Evolutionary conservation across 2,329 filamentous ascomycete species (phyloP).

Genomic region (Tolypocladium amazonense): DNA sequence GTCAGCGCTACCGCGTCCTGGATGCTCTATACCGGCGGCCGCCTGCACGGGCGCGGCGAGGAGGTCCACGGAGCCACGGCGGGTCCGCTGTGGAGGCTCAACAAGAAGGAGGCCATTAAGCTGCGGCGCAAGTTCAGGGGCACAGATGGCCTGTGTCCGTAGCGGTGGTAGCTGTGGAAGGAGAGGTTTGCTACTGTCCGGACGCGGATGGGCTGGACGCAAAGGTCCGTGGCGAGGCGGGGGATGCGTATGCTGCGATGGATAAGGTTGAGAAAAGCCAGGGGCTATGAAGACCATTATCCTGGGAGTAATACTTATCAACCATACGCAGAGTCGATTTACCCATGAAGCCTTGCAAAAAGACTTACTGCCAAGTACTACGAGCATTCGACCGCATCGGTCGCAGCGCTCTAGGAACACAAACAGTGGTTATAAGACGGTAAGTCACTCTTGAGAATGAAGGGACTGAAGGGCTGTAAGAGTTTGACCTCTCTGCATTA

Average conservation of each 20-base stretch:
- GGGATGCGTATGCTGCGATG: background rate
- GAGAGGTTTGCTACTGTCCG: slow-evolving; percentile 6
- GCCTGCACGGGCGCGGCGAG: slow-evolving; percentile 7
- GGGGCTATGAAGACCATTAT: background rate
- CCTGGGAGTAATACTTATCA: background rate
- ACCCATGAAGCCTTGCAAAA: too few species aligned
- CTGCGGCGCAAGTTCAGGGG: slow-evolving; percentile 6
- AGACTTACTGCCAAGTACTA: too few species aligned
- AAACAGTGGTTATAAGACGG: too few species aligned
- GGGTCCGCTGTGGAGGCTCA: slow-evolving; percentile 8
- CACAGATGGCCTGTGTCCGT: slow-evolving; percentile 6
- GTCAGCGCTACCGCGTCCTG: slow-evolving; percentile 3
- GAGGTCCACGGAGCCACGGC: slow-evolving; percentile 6
- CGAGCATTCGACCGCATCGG: too few species aligned
- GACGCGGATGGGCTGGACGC: slow-evolving; percentile 3
- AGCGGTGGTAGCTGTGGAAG: slow-evolving; percentile 10
- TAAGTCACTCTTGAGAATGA: too few species aligned
- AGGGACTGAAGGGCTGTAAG: too few species aligned
- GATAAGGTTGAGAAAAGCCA: background rate
- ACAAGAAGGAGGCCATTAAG: slow-evolving; percentile 7
- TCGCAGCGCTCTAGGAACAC: too few species aligned
- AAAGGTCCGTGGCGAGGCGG: background rate
- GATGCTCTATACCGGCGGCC: slow-evolving; percentile 3
- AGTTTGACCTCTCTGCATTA: too few species aligned
- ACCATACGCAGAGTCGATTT: too few species aligned